These are phyloP conservation scores for Entomortierella beljakovae DNA, from an alignment of 192 early-diverging fungal species.

Conservation along the genomic window DNA sequence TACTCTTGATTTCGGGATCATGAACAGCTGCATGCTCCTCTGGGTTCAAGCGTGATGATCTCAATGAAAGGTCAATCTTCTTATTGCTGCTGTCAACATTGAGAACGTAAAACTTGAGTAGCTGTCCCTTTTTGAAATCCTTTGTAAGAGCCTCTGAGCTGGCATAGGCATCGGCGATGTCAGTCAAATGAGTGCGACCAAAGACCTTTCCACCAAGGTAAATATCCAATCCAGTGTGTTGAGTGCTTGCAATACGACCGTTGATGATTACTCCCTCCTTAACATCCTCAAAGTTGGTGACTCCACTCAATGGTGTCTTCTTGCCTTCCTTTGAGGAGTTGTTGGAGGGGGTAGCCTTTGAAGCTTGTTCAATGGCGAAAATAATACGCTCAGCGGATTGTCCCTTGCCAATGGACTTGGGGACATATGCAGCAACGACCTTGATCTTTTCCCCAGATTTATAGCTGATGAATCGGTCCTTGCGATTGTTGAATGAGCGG, in stretches of 20 bases:
- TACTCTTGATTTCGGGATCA: slow-evolving; percentile 64
- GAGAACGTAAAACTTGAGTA: slow-evolving; percentile 84
- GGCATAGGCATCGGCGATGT: slow-evolving; percentile 58
- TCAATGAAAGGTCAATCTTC: slow-evolving; percentile 73
- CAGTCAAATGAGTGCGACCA: slow-evolving; percentile 71
- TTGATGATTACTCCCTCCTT: slow-evolving; percentile 65
- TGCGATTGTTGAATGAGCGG: slow-evolving; percentile 69
- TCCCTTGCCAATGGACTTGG: slow-evolving; percentile 43
- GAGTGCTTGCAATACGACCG: slow-evolving; percentile 66
- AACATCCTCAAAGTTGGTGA: slow-evolving; percentile 59
- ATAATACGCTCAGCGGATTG: slow-evolving; percentile 42
- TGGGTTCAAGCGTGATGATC: slow-evolving; percentile 64
- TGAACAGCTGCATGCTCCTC: slow-evolving; percentile 41
- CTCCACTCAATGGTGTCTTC: slow-evolving; percentile 11
- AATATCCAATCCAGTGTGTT: slow-evolving; percentile 65
- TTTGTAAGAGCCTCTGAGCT: slow-evolving; percentile 40
- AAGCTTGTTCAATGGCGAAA: slow-evolving; percentile 27
- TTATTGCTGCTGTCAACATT: slow-evolving; percentile 60
- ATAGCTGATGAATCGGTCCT: slow-evolving; percentile 70
- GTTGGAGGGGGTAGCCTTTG: neutral
- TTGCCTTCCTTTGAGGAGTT: slow-evolving; percentile 15
- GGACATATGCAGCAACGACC: slow-evolving; percentile 56
- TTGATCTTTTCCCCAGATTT: slow-evolving; percentile 68
- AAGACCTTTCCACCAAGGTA: slow-evolving; percentile 63
- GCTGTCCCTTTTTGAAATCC: slow-evolving; percentile 70